Percentiles rank a stretch among this genome's conserved stretches.
Evolutionary conservation across 1,284 basidiomycete genomes (phyloP).

Genomic region (Cutaneotrichosporon cavernicola): DNA sequence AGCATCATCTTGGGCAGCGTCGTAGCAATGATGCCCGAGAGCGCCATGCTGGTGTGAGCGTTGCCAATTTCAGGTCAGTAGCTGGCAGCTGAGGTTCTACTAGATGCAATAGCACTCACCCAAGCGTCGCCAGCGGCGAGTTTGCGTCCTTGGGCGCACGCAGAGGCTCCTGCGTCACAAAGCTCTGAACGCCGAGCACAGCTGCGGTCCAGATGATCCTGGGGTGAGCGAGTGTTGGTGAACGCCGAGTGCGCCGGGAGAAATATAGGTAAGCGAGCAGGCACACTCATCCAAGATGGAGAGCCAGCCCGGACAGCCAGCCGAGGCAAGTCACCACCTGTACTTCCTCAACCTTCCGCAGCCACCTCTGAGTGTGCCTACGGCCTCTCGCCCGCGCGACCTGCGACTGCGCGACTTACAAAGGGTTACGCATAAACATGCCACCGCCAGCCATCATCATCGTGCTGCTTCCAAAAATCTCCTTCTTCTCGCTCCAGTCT

Average conservation of each 20-base stretch:
- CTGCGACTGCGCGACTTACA: slow-evolving; percentile 34
- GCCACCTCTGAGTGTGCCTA: too few relatives aligned
- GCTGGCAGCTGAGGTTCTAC: not conserved
- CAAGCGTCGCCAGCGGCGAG: slow-evolving; percentile 41
- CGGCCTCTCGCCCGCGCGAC: not conserved
- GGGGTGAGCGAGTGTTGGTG: slow-evolving; percentile 11
- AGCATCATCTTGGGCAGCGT: slow-evolving; percentile 44
- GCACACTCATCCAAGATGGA: too few relatives aligned
- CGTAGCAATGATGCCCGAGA: slow-evolving; percentile 42
- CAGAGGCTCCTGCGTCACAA: slow-evolving; percentile 42
- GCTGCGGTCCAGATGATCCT: slow-evolving; percentile 47
- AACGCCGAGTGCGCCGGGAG: too few relatives aligned
- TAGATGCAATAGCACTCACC: slow-evolving; percentile 30
- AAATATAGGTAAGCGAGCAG: not conserved
- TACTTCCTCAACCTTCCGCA: too few relatives aligned
- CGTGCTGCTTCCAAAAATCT: slow-evolving; percentile 36
- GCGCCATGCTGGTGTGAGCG: slow-evolving; percentile 37
- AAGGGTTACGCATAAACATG: slow-evolving; percentile 50
- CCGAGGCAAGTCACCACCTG: too few relatives aligned
- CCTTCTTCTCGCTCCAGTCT: slow-evolving; percentile 47
- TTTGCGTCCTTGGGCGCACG: slow-evolving; percentile 37
- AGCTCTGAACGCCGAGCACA: slow-evolving; percentile 36
- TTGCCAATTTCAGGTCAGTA: not conserved
- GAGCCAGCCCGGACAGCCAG: too few relatives aligned
- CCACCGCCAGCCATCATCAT: slow-evolving; percentile 51